Conservation (phyloP, 2,329 filamentous ascomycete species). For the Amauroascus niger region DNA sequence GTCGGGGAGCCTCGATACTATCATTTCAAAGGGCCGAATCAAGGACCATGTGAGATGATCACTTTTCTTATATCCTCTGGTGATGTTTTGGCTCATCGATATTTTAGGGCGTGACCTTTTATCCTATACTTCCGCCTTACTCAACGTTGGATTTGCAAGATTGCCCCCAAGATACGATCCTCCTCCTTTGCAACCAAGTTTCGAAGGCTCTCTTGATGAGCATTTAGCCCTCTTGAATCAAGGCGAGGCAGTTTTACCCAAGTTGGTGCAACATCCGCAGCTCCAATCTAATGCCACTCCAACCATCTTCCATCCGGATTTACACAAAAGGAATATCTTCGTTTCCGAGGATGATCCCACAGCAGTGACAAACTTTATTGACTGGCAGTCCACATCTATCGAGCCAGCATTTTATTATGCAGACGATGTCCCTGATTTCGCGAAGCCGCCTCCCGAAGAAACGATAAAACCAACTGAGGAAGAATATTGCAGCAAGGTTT, state of each 20-base stretch:
- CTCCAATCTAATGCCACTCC: slow-evolving; percentile 25
- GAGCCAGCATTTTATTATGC: slow-evolving; percentile 35
- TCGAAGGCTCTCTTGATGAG: slow-evolving; percentile 28
- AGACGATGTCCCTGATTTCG: slow-evolving; percentile 35
- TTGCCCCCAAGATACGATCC: slow-evolving; percentile 22
- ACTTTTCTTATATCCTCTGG: slow-evolving; percentile 10
- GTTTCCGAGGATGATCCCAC: slow-evolving; percentile 33
- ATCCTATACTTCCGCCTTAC: slow-evolving; percentile 30
- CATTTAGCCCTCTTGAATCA: slow-evolving; percentile 29
- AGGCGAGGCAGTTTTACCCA: slow-evolving; percentile 24
- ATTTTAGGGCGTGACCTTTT: slow-evolving; percentile 28
- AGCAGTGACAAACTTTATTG: slow-evolving; percentile 33
- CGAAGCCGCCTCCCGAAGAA: slow-evolving; percentile 23
- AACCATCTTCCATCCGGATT: slow-evolving; percentile 33
- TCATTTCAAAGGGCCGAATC: slow-evolving; percentile 25
- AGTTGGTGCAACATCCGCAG: slow-evolving; percentile 22
- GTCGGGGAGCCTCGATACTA: slow-evolving; percentile 28
- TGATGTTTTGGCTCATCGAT: slow-evolving; percentile 17
- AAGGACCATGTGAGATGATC: slow-evolving; percentile 32
- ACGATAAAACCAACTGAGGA: slow-evolving; percentile 11
- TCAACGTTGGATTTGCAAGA: slow-evolving; percentile 32
- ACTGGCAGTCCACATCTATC: slow-evolving; percentile 36
- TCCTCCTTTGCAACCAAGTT: slow-evolving; percentile 17
- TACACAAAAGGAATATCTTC: slow-evolving; percentile 38
- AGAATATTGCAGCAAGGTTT: slow-evolving; percentile 27